Evolutionary conservation across 345 rosid genomes (phyloP).

Genomic region (Clausena lansium): DNA sequence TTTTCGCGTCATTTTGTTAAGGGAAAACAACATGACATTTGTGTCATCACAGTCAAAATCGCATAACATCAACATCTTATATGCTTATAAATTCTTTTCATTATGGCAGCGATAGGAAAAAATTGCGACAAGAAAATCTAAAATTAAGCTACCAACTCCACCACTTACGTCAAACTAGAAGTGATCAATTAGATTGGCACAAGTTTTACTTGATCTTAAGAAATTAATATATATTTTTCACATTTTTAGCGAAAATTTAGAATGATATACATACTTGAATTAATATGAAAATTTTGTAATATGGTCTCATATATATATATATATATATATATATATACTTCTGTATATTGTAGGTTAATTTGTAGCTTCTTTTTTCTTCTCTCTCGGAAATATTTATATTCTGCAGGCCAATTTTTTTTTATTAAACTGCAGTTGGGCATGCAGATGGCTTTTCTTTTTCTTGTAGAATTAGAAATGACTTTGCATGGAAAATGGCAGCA

Average conservation of each 20-base stretch:
- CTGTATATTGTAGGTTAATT: no score
- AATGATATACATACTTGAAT: not conserved
- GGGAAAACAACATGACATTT: constrained; percentile 21
- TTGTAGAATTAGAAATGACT: not conserved
- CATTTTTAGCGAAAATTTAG: not conserved
- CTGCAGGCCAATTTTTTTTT: constrained; percentile 16
- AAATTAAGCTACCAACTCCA: not conserved
- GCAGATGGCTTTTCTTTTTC: no score
- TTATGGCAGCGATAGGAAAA: no score
- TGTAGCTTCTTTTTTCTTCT: no score
- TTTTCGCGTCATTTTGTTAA: constrained; percentile 9
- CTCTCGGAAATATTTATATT: not conserved
- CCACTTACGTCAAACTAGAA: not conserved
- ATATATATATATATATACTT: no score
- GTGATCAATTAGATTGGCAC: not conserved
- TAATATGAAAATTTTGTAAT: no score
- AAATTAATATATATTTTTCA: not conserved
- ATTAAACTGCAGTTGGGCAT: not conserved
- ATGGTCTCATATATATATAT: no score
- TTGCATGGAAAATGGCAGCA: constrained; percentile 25
- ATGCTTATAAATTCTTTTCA: not conserved
- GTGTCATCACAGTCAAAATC: constrained; percentile 27
- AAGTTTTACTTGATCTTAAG: not conserved
- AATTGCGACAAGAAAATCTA: not conserved
- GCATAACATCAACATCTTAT: not conserved